Evolutionary conservation across 192 early-diverging fungal genomes (phyloP), one percentile per base, ranked within the genome.

Genomic region (Rhizophagus clarus): DNA sequence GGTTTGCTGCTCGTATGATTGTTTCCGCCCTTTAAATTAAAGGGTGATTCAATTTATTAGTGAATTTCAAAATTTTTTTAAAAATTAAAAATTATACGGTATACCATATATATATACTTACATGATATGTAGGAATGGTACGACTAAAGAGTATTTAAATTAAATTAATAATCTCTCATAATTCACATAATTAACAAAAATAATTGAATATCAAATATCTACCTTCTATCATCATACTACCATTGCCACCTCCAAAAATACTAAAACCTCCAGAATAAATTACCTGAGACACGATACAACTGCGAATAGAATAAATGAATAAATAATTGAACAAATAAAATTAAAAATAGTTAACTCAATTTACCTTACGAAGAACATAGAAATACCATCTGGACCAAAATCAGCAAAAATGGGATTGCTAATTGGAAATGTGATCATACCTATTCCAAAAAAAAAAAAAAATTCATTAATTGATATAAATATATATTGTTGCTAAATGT

Each of bases 321-420:
- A 14, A 64, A 64, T 22, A 61, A 61, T 60, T 68, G 49, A 67
- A 42, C 34, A 40, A 34, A 42, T 29, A 51, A 82, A 28, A 8
- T 20, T 9, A 24, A 56, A 63, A 40, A 61, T 26, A 69, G 6
- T 42, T 42, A 42, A 42, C 11, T 45, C 42, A 12, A 31, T 80
- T 69, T 86, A 92, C 88, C 90, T 92, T 2, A 96, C 93, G 85
- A 98, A 91, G 81, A 95, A 98, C 94, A 98, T 98, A 67, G 96
- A 95, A 72, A 98, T 96, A 31, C 98, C 98, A 79, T 92, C 91
- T 2, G 94, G 92, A 5, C 94, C 94, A 82, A 94, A 89, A 9
- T 84, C 82, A 75, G 83, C 86, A 83, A 91, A 95, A 15, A 90
- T 92, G 0, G 92, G 87, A 12, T 93, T 89, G 61, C 89, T 89